Conservation (phyloP, 495 filamentous ascomycete genomes). For the Aspergillus bridgeri region DNA sequence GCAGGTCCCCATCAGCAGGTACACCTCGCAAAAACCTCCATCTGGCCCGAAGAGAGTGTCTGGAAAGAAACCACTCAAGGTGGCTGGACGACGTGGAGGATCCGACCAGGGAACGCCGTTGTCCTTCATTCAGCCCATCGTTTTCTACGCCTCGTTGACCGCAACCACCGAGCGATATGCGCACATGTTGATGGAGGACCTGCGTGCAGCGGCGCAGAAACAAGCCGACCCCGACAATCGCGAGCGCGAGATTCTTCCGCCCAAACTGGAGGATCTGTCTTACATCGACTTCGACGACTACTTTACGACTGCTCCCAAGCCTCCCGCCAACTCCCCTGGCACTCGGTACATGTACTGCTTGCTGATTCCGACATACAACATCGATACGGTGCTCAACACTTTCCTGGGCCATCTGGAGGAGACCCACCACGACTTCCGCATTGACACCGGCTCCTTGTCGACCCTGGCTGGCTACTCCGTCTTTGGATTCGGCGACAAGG, state of each 20-base stretch:
- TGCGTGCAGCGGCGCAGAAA: conserved; percentile 38
- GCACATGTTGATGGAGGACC: conserved; percentile 49
- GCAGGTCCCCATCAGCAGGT: conserved; percentile 9
- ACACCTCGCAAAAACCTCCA: conserved; percentile 12
- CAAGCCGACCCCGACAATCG: conserved; percentile 27
- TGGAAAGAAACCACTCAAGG: conserved; percentile 35
- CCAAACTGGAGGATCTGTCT: conserved; percentile 73
- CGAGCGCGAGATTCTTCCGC: conserved; percentile 46
- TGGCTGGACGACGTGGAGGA: conserved; percentile 19
- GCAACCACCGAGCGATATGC: conserved; percentile 72
- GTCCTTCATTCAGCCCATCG: conserved; percentile 61
- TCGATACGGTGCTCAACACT: conserved; percentile 78
- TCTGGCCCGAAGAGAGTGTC: conserved; percentile 40
- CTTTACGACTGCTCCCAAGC: conserved; percentile 60
- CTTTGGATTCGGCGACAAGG: conserved; percentile 87
- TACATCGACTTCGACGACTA: conserved; percentile 89
- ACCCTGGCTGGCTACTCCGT: conserved; percentile 80
- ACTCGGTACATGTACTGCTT: conserved; percentile 76
- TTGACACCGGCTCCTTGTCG: conserved; percentile 81
- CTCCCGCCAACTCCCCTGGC: conserved; percentile 47
- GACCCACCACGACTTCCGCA: conserved; percentile 92
- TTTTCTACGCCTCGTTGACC: conserved; percentile 87
- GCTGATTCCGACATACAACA: conserved; percentile 84
- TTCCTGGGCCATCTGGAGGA: conserved; percentile 82
- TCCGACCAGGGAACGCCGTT: conserved; percentile 19